Conservation (phyloP, 768 basidiomycete genomes). For the Candolleomyces efflorescens region DNA sequence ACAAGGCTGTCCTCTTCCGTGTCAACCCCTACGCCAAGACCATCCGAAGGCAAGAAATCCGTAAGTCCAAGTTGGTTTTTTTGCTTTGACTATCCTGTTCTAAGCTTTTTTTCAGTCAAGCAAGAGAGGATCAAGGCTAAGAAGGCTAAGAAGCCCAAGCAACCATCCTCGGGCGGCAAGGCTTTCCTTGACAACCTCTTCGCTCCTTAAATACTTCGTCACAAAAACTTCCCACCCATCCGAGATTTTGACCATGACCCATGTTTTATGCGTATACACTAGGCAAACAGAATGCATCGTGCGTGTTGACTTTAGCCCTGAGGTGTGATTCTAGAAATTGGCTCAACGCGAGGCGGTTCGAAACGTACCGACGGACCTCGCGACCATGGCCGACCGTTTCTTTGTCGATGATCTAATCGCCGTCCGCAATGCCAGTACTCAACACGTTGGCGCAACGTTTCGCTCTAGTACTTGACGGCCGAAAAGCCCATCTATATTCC, state of each 20-base stretch:
- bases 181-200: constrained; percentile 82
- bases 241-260: constrained; percentile 1
- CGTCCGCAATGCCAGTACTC: neutral
- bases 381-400: neutral
- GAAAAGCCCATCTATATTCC: neutral
- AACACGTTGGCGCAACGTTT: constrained; percentile 1
- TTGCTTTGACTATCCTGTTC: neutral
- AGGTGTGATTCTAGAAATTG: neutral
- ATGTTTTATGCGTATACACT: constrained; percentile 7
- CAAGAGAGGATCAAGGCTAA: constrained; percentile 72
- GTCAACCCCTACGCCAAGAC: constrained; percentile 99
- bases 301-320: neutral
- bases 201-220: constrained; percentile 59
- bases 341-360: neutral
- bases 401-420: neutral
- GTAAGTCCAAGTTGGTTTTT: constrained; percentile 42
- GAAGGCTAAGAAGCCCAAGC: constrained; percentile 61
- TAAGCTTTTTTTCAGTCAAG: constrained; percentile 51
- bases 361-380: neutral
- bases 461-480: neutral
- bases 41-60: constrained; percentile 81
- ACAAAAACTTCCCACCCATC: neutral
- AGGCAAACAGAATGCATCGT: neutral
- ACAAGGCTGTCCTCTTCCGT: constrained; percentile 93
- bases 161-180: constrained; percentile 63